A percentile compares a stretch with the other conserved stretches of the same genome.
These are phyloP conservation scores for Fusarium transvaalense DNA, from an alignment of 2,329 filamentous ascomycete species.

Conservation along the genomic window DNA sequence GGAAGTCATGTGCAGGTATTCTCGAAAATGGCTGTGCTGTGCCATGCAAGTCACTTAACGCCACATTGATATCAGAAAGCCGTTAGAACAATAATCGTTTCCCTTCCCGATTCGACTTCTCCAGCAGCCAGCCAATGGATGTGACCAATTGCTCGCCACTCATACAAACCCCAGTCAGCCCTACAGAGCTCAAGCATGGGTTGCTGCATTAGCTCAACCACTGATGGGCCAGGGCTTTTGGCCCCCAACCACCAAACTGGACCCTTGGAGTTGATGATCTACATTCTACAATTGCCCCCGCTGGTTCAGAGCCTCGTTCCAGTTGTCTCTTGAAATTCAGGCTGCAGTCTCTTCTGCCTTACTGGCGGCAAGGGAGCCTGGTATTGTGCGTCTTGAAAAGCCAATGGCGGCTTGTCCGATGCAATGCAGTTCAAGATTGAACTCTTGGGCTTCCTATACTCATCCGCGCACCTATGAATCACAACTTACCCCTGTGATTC, in stretches of 20 bases:
- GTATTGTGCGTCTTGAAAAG: conserved; percentile 29
- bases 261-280: conserved; percentile 39
- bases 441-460: neutral
- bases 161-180: conserved; percentile 40
- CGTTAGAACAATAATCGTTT: conserved; percentile 23
- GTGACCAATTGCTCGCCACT: conserved; percentile 35
- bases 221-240: conserved; percentile 41
- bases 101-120: conserved; percentile 11
- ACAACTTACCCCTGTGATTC: conserved; percentile 10
- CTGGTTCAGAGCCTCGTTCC: conserved; percentile 35
- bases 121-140: conserved; percentile 16
- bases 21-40: conserved; percentile 19
- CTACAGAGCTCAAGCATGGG: conserved; percentile 42
- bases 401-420: conserved; percentile 38
- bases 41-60: conserved; percentile 18
- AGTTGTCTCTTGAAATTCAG: conserved; percentile 41
- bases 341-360: conserved; percentile 46
- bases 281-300: conserved; percentile 35
- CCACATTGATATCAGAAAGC: conserved; percentile 11
- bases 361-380: conserved; percentile 42
- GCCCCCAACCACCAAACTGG: conserved; percentile 40
- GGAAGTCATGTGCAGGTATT: conserved; percentile 19
- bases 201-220: conserved; percentile 45
- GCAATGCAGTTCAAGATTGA: conserved; percentile 11
- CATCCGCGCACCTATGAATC: conserved; percentile 8